Base-by-base conservation (phyloP, 2,329 filamentous ascomycete species). In the Trichoderma sp. region DNA sequence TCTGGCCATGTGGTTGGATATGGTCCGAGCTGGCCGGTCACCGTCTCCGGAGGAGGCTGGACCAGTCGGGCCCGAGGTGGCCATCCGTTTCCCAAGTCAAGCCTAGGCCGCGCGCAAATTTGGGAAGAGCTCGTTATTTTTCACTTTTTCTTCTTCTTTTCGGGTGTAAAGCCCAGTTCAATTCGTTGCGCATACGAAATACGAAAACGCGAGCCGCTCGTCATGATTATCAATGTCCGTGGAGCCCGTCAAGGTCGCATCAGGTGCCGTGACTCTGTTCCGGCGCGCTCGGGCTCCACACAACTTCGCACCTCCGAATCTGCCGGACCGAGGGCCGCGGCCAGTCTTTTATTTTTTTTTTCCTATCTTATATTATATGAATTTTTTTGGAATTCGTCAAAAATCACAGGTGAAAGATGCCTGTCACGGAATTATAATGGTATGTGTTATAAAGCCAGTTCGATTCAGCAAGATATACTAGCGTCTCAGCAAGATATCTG, bases 1-100 rank as follows among this genome's bases (percentile, higher is more conserved):
- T 17, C 29, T 37, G 27, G 34, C 29, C 54, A 67, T 19, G 22
- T 67, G 64, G 64, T 53, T 67, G 64, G 64, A 67, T 32, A 32
- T 37, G 54, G 54, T 17, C 64, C 64, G 32, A 67, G 64, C 54
- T 27, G 56, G 32, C 53, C 56, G 64, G 64, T 37, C 64, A 39
- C 32, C 53, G 56, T 53, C 64, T 19, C 54, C 54, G 64, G 54
- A 53, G 45, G 53, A 37, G 54, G 53, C 39, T 66, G 63, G 63
- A 7, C 63, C 52, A 57, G 39, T 65, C 35, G 52, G 63, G 19
- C 19, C 50, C 37, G 63, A 35, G 50, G 37, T 56, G 35, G 60
- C 25, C 60, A 27, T 25, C 48, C 10, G 32, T 5, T 39, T 53
- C 34, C 32, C 19, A 53, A 29, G 32, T 42, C 35, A 34, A 17